Base-by-base conservation (phyloP, 306 rosid species). In the Corylus avellana region DNA sequence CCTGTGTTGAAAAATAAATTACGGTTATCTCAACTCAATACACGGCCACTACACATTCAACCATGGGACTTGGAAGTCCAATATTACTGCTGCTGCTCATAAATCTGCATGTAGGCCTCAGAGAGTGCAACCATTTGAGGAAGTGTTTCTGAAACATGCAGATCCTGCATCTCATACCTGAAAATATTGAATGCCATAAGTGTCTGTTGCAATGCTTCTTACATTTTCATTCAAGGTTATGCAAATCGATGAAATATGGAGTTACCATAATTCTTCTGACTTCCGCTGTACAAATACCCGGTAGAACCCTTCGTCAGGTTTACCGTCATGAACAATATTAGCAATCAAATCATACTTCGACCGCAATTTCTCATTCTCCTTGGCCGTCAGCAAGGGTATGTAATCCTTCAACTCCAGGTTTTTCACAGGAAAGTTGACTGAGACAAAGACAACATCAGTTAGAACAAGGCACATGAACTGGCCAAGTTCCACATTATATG, bases 101-200 rank as follows among this genome's bases (percentile, higher is more conserved):
- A 94, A 85, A 94, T 92, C 87, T 94, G 97, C 95, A 92, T 92
- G 69, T 92, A 94, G 39, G 98, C 66, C 92, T 94, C 97, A 17
- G 98, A 94, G 44, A 94, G 96, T 4, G 98, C 98, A 78, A 91
- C 98, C 93, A 92, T 87, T 72, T 94, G 98, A 71, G 98, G 97
- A 75, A 91, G 95, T 69, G 97, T 92, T 85, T 92, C 98, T 44
- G 95, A 86, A 58, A 95, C 98, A 48, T 91, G 98, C 83, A 95
- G 84, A 83, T 95, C 96, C 92, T 95, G 97, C 98, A 92, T 92
- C 88, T 91, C 96, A 69, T 92, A 95, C 97, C 98, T 95, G 82
- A 25, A 77, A 61, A 51, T 9, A 77, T 62, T 55, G 20, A 70
- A 48, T 4, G 37, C 39, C 64, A 66, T 13, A 57, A 46, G 75